These are phyloP conservation scores for Yamadazyma membranifaciens DNA, from an alignment of 1,139 yeast species.

Conservation along the genomic window DNA sequence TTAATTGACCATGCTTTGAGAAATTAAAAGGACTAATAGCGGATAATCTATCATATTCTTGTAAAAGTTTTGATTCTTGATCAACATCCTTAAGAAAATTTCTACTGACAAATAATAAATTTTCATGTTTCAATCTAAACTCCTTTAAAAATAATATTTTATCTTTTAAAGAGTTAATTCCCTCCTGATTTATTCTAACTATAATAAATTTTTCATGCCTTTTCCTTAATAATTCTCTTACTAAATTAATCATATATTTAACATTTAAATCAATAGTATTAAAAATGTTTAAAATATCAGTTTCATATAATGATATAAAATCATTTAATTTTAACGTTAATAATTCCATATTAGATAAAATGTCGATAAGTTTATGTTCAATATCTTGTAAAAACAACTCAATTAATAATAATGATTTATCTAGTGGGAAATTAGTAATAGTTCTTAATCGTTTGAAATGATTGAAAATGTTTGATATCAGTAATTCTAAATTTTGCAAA, in stretches of 20 bases:
- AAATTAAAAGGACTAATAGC: slow-evolving; percentile 28
- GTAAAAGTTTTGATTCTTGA: slow-evolving; percentile 22
- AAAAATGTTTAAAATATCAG: slow-evolving; percentile 19
- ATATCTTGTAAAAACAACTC: slow-evolving; percentile 53
- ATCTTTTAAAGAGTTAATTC: slow-evolving; percentile 44
- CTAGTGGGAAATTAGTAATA: slow-evolving; percentile 57
- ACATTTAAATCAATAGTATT: slow-evolving; percentile 31
- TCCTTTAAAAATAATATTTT: slow-evolving; percentile 43
- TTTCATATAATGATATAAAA: slow-evolving; percentile 22
- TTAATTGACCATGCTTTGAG: slow-evolving; percentile 30
- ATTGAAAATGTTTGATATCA: slow-evolving; percentile 50
- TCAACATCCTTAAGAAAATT: slow-evolving; percentile 19
- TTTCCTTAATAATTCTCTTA: slow-evolving; percentile 75
- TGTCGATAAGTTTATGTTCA: slow-evolving; percentile 21
- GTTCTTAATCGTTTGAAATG: slow-evolving; percentile 63
- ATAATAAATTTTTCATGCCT: slow-evolving; percentile 71
- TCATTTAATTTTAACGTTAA: slow-evolving; percentile 26
- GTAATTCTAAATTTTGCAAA: slow-evolving; percentile 43
- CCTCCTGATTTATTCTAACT: slow-evolving; percentile 51
- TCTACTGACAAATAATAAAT: slow-evolving; percentile 43
- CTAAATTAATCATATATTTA: slow-evolving; percentile 42
- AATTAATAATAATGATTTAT: slow-evolving; percentile 60
- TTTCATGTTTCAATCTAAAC: slow-evolving; percentile 57
- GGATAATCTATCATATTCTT: slow-evolving; percentile 27
- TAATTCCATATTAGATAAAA: slow-evolving; percentile 22